A percentile compares a stretch with the other conserved stretches of the same genome.
Evolutionary conservation across 345 rosid species (phyloP).

Genomic region (Camelina neglecta): DNA sequence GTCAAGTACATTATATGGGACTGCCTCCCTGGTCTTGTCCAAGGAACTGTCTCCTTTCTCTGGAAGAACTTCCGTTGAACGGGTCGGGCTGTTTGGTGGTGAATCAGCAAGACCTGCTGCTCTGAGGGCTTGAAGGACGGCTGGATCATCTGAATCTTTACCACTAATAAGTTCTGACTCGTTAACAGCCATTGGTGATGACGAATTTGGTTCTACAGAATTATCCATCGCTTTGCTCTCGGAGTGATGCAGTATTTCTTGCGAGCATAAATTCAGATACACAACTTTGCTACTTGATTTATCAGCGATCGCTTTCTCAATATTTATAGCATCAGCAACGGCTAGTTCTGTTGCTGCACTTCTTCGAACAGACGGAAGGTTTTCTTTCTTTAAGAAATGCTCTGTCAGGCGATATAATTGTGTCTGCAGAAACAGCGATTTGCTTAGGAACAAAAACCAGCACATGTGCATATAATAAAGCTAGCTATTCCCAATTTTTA

Average conservation of each 20-base stretch:
- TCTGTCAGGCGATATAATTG: constrained; percentile 91
- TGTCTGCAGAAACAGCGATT: constrained; percentile 56
- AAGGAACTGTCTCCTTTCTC: constrained; percentile 46
- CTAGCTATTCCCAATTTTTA: neutral
- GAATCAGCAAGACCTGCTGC: constrained; percentile 94
- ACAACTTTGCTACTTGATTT: constrained; percentile 86
- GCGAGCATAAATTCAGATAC: constrained; percentile 93
- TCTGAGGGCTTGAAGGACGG: constrained; percentile 67
- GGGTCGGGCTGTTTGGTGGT: constrained; percentile 80
- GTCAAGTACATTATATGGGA: constrained; percentile 70
- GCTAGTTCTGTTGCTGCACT: constrained; percentile 94
- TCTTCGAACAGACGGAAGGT: constrained; percentile 66
- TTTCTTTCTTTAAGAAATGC: constrained; percentile 74
- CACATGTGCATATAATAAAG: constrained; percentile 23
- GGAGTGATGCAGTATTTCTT: constrained; percentile 65
- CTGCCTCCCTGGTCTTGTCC: constrained; percentile 49
- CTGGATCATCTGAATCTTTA: constrained; percentile 52
- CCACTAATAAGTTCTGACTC: constrained; percentile 46
- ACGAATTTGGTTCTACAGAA: constrained; percentile 49
- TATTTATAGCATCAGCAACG: constrained; percentile 94
- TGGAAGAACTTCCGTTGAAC: constrained; percentile 40
- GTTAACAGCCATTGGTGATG: constrained; percentile 44
- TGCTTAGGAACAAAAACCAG: constrained; percentile 24
- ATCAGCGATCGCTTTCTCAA: constrained; percentile 81
- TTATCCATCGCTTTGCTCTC: constrained; percentile 46